Conservation (phyloP, 306 rosid genomes). For the Pyrus communis region DNA sequence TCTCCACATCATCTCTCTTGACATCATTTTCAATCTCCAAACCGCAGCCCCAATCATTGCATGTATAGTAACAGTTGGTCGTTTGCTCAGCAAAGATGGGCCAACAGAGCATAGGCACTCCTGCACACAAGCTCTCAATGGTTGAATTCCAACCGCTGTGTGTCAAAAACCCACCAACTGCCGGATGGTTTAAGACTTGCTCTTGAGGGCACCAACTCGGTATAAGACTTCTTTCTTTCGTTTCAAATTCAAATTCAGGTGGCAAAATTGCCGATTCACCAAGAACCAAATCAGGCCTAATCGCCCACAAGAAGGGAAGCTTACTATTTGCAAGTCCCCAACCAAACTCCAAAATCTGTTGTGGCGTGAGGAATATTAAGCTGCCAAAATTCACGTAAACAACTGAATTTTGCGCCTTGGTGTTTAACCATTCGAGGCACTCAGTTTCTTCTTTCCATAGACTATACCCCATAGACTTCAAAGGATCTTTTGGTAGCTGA, state of each 20-base stretch:
- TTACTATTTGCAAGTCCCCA: conserved; percentile 22
- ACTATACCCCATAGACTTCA: neutral
- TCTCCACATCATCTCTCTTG: conserved; percentile 11
- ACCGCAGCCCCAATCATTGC: conserved; percentile 5
- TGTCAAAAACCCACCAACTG: conserved; percentile 6
- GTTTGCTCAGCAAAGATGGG: neutral
- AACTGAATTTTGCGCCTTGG: neutral
- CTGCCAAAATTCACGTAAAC: conserved; percentile 16
- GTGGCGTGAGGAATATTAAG: neutral
- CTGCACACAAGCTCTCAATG: conserved; percentile 3
- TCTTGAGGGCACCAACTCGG: conserved; percentile 15
- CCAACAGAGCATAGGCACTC: conserved; percentile 21
- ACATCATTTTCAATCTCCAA: conserved; percentile 8
- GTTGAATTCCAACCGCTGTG: conserved; percentile 24
- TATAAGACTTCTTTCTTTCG: neutral
- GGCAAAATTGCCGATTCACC: conserved; percentile 5
- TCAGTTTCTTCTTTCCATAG: conserved; percentile 16
- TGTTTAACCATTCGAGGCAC: conserved; percentile 3
- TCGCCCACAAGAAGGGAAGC: conserved; percentile 3
- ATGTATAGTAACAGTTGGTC: neutral
- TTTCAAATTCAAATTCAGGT: neutral
- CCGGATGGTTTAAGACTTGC: conserved; percentile 3
- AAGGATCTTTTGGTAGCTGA: neutral
- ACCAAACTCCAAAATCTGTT: conserved; percentile 3
- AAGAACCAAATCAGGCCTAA: conserved; percentile 14